phyloP scores from a whole-genome alignment of 1,139 yeast genomes.

The Candida smagusa region DNA sequence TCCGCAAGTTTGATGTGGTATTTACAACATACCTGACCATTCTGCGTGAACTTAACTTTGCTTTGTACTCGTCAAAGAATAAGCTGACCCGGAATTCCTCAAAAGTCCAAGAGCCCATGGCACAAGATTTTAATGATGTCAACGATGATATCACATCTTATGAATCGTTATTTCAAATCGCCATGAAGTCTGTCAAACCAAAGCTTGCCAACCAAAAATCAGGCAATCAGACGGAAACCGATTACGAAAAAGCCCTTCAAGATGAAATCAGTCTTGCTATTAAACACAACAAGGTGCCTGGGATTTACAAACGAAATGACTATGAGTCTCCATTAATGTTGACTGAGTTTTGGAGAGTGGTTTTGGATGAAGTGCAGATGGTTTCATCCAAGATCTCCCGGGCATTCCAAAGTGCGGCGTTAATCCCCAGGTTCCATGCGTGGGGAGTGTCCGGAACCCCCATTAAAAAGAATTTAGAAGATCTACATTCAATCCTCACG shows the following conservation, averaged over 20 bases:
- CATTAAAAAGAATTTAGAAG: slow-evolving; percentile 60
- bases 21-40: slow-evolving; percentile 73
- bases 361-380: slow-evolving; percentile 94
- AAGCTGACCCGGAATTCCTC: slow-evolving; percentile 47
- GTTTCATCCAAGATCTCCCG: slow-evolving; percentile 70
- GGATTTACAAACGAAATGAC: slow-evolving; percentile 32
- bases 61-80: slow-evolving; percentile 61
- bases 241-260: slow-evolving; percentile 35
- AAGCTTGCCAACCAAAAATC: slow-evolving; percentile 26
- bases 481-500: slow-evolving; percentile 65
- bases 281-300: slow-evolving; percentile 26
- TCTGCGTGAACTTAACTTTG: slow-evolving; percentile 76
- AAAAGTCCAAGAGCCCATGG: slow-evolving; percentile 10
- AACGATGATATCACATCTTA: slow-evolving; percentile 18
- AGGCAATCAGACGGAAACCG: slow-evolving; percentile 23
- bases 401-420: slow-evolving; percentile 75
- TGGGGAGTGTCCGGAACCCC: slow-evolving; percentile 99
- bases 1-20: slow-evolving; percentile 69
- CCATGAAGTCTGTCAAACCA: slow-evolving; percentile 25
- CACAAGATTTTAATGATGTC: slow-evolving; percentile 9
- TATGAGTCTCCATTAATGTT: slow-evolving; percentile 81
- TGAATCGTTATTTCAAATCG: slow-evolving; percentile 28
- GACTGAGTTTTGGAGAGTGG: slow-evolving; percentile 85
- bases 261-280: slow-evolving; percentile 36
- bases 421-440: slow-evolving; percentile 80